phyloP scores from a whole-genome alignment of 495 filamentous ascomycete genomes.

The Podospora australis region DNA sequence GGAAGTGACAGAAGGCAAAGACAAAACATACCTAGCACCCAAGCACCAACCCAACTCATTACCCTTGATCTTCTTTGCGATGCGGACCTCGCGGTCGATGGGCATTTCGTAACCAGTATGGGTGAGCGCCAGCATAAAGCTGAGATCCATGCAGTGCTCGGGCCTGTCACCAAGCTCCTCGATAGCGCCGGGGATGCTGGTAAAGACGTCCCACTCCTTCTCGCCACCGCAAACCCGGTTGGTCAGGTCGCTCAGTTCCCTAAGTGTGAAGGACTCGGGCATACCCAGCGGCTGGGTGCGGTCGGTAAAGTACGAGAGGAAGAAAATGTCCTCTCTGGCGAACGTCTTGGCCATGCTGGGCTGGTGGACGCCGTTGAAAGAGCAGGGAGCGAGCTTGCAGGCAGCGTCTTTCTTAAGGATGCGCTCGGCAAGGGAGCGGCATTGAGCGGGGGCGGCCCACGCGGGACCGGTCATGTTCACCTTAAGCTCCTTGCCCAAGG shows the following conservation, averaged over 20 bases:
- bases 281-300: constrained; percentile 86
- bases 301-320: constrained; percentile 97
- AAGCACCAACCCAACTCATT: constrained; percentile 98
- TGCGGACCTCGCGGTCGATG: constrained; percentile 87
- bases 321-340: constrained; percentile 83
- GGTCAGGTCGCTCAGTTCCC: constrained; percentile 78
- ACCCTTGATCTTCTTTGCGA: constrained; percentile 95
- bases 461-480: constrained; percentile 87
- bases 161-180: constrained; percentile 71
- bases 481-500: constrained; percentile 52
- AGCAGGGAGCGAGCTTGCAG: constrained; percentile 82
- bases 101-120: constrained; percentile 99
- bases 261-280: constrained; percentile 87
- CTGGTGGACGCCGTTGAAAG: constrained; percentile 95
- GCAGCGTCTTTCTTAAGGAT: constrained; percentile 81
- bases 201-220: constrained; percentile 70
- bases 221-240: constrained; percentile 78
- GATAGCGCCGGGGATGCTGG: constrained; percentile 62
- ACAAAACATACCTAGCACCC: constrained; percentile 72
- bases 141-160: constrained; percentile 89
- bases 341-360: constrained; percentile 91
- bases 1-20: neutral
- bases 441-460: constrained; percentile 68
- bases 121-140: constrained; percentile 85
- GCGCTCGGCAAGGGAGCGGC: constrained; percentile 81